phyloP scores from a whole-genome alignment of 192 early-diverging fungal species.

The Podochytrium sp. region DNA sequence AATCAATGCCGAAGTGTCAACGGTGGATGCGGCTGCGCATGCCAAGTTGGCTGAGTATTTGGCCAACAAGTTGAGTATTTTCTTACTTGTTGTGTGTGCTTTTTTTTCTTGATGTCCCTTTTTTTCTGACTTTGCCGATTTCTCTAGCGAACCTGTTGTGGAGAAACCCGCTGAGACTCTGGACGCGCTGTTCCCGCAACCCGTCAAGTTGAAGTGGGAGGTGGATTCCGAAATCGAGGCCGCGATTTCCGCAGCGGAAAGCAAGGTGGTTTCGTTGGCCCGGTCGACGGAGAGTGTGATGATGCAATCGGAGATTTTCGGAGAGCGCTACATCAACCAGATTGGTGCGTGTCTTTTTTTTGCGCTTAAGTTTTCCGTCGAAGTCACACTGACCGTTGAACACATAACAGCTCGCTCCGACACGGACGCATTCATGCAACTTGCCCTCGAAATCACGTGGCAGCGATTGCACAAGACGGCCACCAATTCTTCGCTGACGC shows the following conservation, averaged over 20 bases:
- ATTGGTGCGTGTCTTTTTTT: constrained; percentile 42
- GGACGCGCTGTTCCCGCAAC: constrained; percentile 54
- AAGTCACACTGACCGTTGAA: no score
- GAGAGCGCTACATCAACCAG: constrained; percentile 84
- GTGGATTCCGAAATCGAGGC: constrained; percentile 57
- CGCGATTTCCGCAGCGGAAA: constrained; percentile 62
- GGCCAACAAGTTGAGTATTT: constrained; percentile 55
- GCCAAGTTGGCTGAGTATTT: constrained; percentile 76
- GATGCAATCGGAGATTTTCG: constrained; percentile 73
- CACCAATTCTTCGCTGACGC: not conserved
- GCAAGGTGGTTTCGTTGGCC: constrained; percentile 44
- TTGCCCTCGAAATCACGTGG: constrained; percentile 86
- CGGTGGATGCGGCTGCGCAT: constrained; percentile 82
- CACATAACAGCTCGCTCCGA: constrained; percentile 49
- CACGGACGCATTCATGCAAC: constrained; percentile 88
- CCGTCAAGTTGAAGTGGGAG: constrained; percentile 73
- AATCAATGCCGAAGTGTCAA: constrained; percentile 82
- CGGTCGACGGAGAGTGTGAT: constrained; percentile 70
- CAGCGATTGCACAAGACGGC: constrained; percentile 65
- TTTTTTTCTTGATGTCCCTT: not conserved
- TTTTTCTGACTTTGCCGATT: not conserved
- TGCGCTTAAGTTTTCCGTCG: not conserved
- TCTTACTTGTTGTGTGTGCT: not conserved
- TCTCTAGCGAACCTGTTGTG: constrained; percentile 11
- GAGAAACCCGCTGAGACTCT: no score